phyloP scores from a whole-genome alignment of 306 rosid genomes.

The Cicer cuneatum region DNA sequence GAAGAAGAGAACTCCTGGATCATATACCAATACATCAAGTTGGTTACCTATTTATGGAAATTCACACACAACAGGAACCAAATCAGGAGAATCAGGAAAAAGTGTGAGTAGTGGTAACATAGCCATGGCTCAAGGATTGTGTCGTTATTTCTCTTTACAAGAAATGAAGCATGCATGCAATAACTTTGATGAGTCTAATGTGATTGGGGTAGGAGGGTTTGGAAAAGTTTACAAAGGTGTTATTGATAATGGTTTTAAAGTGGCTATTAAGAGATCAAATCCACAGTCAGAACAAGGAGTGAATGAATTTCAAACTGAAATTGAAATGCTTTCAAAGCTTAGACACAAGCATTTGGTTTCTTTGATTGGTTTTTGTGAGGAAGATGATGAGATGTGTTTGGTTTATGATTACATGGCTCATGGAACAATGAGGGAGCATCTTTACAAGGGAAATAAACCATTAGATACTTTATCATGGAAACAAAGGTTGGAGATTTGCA shows the following conservation, averaged over 20 bases:
- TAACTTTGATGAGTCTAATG: constrained; percentile 59
- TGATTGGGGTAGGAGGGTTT: constrained; percentile 68
- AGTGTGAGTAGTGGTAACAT: constrained; percentile 45
- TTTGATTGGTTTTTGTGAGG: constrained; percentile 64
- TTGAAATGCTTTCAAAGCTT: constrained; percentile 62
- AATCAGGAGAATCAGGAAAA: constrained; percentile 50
- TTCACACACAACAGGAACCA: constrained; percentile 36
- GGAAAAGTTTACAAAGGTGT: constrained; percentile 65
- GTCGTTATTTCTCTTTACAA: constrained; percentile 55
- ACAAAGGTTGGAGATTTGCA: constrained; percentile 67
- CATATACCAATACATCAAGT: constrained; percentile 48
- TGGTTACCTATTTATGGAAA: constrained; percentile 57
- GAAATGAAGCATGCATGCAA: constrained; percentile 58
- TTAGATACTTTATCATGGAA: constrained; percentile 52
- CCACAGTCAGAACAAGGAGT: constrained; percentile 65
- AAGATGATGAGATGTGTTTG: constrained; percentile 56
- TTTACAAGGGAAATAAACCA: constrained; percentile 56
- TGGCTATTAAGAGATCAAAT: constrained; percentile 59
- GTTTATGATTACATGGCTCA: constrained; percentile 66
- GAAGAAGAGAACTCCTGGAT: constrained; percentile 43
- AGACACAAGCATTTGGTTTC: constrained; percentile 67
- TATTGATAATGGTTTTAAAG: constrained; percentile 52
- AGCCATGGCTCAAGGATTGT: constrained; percentile 58
- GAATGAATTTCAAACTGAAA: constrained; percentile 60
- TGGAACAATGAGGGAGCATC: constrained; percentile 63